phyloP scores from a whole-genome alignment of 805 yeast genomes.

The Komagataella mondaviorum region DNA sequence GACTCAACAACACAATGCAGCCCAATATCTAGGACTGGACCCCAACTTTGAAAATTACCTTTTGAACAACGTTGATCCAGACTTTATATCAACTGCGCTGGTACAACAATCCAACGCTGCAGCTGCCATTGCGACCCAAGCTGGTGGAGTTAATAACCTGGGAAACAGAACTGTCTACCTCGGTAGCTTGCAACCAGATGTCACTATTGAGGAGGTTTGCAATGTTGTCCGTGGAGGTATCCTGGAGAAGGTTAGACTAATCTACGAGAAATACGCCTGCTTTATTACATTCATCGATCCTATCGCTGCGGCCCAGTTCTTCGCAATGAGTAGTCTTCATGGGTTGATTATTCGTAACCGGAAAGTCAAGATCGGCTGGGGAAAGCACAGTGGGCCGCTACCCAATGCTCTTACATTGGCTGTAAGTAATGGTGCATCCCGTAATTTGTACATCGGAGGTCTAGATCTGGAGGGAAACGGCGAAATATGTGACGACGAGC shows the following conservation, averaged over 20 bases:
- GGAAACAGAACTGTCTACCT: slow-evolving; percentile 91
- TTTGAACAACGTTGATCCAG: slow-evolving; percentile 43
- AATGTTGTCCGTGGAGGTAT: slow-evolving; percentile 94
- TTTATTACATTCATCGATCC: slow-evolving; percentile 95
- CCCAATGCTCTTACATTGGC: slow-evolving; percentile 80
- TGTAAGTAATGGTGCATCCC: slow-evolving; percentile 84
- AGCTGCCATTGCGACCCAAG: slow-evolving; percentile 90
- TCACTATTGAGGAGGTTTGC: slow-evolving; percentile 86
- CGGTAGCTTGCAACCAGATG: slow-evolving; percentile 81
- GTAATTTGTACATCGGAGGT: slow-evolving; percentile 82
- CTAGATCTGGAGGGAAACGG: slow-evolving; percentile 18
- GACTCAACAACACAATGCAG: slow-evolving; percentile 94
- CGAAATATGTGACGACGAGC: not conserved
- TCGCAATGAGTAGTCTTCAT: slow-evolving; percentile 84
- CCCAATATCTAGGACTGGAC: slow-evolving; percentile 82
- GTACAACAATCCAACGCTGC: slow-evolving; percentile 95
- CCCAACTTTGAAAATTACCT: slow-evolving; percentile 66
- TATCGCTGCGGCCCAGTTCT: slow-evolving; percentile 94
- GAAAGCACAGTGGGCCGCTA: slow-evolving; percentile 88
- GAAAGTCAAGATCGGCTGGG: slow-evolving; percentile 93
- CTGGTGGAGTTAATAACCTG: slow-evolving; percentile 84
- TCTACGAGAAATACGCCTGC: slow-evolving; percentile 81
- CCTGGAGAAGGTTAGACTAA: slow-evolving; percentile 67
- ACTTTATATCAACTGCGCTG: slow-evolving; percentile 55
- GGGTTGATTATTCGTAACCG: slow-evolving; percentile 80